phyloP scores from a whole-genome alignment of 129 eudicot genomes.

The Ambrosia artemisiifolia region DNA sequence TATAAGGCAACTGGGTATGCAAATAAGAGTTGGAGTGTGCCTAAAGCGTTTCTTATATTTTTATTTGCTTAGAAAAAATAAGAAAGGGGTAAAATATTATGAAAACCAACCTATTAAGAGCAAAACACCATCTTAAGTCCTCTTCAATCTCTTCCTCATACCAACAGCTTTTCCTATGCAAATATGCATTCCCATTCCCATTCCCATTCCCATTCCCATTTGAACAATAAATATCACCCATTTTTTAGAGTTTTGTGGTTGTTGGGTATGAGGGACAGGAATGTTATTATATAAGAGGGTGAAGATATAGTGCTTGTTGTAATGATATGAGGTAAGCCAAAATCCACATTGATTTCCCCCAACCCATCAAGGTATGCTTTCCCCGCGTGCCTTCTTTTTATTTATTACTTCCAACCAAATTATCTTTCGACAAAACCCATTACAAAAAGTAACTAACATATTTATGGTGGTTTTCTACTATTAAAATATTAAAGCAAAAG shows the following conservation, averaged over 20 bases:
- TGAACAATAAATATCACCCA: conserved; percentile 67
- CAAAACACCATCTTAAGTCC: conserved; percentile 81
- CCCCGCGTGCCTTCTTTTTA: conserved; percentile 38
- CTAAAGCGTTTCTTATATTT: not conserved
- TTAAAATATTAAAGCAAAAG: no score
- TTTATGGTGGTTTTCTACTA: not conserved
- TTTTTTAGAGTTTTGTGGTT: conserved; percentile 20
- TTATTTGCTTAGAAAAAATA: not conserved
- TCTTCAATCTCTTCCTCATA: conserved; percentile 80
- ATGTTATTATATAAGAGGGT: not conserved
- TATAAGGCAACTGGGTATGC: no score
- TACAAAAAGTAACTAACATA: not conserved
- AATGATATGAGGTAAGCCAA: conserved; percentile 25
- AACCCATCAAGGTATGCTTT: conserved; percentile 44
- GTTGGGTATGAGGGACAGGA: conserved; percentile 11
- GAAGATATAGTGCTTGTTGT: not conserved
- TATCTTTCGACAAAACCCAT: no score
- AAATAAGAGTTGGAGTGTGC: no score
- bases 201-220: conserved; percentile 29
- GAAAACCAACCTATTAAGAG: conserved; percentile 54
- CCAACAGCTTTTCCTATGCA: conserved; percentile 83
- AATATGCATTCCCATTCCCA: conserved; percentile 33
- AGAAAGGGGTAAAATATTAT: not conserved
- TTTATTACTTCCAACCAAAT: no score
- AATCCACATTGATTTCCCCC: conserved; percentile 47